These are phyloP conservation scores for Aspergillus sojae DNA, from an alignment of 2,329 filamentous ascomycete genomes.

Conservation along the genomic window DNA sequence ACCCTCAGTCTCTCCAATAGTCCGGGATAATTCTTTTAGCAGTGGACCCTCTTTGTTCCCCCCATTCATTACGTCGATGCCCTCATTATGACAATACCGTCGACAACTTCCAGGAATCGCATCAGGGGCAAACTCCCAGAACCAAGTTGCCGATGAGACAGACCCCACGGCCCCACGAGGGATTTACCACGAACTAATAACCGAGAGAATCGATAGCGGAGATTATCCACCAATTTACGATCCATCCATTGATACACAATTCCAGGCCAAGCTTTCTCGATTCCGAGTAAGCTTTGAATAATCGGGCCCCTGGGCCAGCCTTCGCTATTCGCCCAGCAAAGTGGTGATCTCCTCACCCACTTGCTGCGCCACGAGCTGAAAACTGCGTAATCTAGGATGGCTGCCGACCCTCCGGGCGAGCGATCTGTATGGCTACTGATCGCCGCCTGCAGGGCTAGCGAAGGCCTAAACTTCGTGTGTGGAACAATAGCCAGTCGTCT, in stretches of 20 bases:
- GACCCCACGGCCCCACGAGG: constrained; percentile 10
- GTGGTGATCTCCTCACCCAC: constrained; percentile 6
- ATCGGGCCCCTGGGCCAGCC: not conserved
- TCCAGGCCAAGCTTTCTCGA: constrained; percentile 24
- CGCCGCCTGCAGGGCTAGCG: not conserved
- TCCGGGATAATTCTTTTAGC: not conserved
- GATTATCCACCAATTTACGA: constrained; percentile 4
- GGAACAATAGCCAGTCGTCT: not conserved
- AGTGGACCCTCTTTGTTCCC: no score
- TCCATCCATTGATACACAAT: constrained; percentile 5
- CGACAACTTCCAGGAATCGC: constrained; percentile 17
- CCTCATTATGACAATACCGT: not conserved
- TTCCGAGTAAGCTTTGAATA: constrained; percentile 19
- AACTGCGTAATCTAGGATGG: not conserved
- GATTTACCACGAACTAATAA: constrained; percentile 7
- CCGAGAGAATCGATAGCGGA: constrained; percentile 5
- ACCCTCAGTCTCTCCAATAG: not conserved
- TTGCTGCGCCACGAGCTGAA: not conserved
- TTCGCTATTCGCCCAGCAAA: constrained; percentile 14
- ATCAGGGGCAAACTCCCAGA: constrained; percentile 1
- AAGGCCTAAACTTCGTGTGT: not conserved
- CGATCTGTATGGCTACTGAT: constrained; percentile 5
- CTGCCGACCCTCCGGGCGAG: not conserved
- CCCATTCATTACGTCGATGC: not conserved
- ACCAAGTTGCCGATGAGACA: constrained; percentile 22